Evolutionary conservation across 2,329 filamentous ascomycete species (phyloP).

Genomic region (Paecilomyces sp.): DNA sequence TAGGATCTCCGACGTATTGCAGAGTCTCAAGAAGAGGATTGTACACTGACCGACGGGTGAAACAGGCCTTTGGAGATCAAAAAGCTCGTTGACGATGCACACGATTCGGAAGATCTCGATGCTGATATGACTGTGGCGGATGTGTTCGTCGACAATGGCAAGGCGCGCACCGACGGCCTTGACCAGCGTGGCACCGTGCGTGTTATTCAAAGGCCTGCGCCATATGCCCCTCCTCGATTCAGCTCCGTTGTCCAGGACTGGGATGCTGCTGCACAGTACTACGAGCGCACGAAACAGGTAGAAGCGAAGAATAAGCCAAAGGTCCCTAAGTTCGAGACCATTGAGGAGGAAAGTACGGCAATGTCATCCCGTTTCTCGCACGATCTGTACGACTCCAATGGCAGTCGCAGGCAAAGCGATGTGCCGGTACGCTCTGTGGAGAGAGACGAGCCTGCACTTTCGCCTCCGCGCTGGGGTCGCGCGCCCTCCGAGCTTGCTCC

Average conservation of each 20-base stretch:
- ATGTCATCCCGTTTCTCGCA: neutral
- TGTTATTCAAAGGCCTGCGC: constrained; percentile 24
- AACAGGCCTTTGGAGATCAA: constrained; percentile 28
- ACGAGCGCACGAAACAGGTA: constrained; percentile 9
- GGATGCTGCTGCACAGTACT: constrained; percentile 17
- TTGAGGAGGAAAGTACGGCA: constrained; percentile 10
- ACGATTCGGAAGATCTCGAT: constrained; percentile 24
- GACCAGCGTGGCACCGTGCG: constrained; percentile 29
- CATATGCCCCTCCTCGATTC: constrained; percentile 18
- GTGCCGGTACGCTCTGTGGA: constrained; percentile 21
- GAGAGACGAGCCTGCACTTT: constrained; percentile 8
- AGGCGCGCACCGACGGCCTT: constrained; percentile 22
- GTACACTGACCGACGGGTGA: neutral
- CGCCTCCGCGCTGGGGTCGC: constrained; percentile 8
- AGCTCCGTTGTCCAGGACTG: constrained; percentile 30
- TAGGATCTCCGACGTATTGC: neutral
- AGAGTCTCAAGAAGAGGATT: neutral
- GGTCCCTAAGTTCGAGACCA: constrained; percentile 10
- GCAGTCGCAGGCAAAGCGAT: constrained; percentile 10
- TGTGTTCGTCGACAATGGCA: constrained; percentile 31
- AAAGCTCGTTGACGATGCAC: constrained; percentile 28
- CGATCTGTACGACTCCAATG: neutral
- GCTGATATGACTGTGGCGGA: constrained; percentile 27
- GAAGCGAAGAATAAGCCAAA: constrained; percentile 6
- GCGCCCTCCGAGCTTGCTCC: constrained; percentile 1